These are phyloP conservation scores for Paraphysoderma sedebokerense DNA, from an alignment of 371 early-diverging fungal genomes.

Conservation along the genomic window DNA sequence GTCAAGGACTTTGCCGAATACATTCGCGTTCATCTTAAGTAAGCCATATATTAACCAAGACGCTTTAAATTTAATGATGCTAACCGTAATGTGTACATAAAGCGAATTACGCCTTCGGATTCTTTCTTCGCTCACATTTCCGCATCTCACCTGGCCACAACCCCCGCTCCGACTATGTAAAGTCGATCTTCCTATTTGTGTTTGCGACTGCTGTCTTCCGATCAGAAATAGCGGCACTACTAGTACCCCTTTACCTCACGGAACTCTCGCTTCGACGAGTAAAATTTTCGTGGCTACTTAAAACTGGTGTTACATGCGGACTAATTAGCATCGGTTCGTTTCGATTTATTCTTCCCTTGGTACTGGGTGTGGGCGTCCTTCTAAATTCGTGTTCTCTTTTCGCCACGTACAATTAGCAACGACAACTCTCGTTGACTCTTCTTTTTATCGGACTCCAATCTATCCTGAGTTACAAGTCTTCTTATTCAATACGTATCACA, in stretches of 20 bases:
- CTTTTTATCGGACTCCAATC: slow-evolving; percentile 51
- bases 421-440: slow-evolving; percentile 57
- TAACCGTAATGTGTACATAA: too few species aligned
- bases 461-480: slow-evolving; percentile 83
- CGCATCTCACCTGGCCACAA: slow-evolving; percentile 8
- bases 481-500: slow-evolving; percentile 64
- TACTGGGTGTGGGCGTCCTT: neutral
- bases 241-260: slow-evolving; percentile 15
- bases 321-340: too few species aligned
- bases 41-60: neutral
- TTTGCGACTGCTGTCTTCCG: slow-evolving; percentile 57
- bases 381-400: neutral
- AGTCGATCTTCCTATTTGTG: slow-evolving; percentile 32
- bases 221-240: slow-evolving; percentile 50
- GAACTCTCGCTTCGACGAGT: slow-evolving; percentile 4
- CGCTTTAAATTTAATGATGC: neutral
- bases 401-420: slow-evolving; percentile 15
- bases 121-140: slow-evolving; percentile 14
- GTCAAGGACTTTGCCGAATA: slow-evolving; percentile 71
- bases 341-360: too few species aligned
- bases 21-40: slow-evolving; percentile 55
- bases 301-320: too few species aligned
- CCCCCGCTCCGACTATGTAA: neutral
- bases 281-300: too few species aligned
- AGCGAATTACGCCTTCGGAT: slow-evolving; percentile 11